A percentile compares a stretch with the other conserved stretches of the same genome.
These are phyloP conservation scores for Talaromyces ruber DNA, from an alignment of 495 filamentous ascomycete species.

Conservation along the genomic window DNA sequence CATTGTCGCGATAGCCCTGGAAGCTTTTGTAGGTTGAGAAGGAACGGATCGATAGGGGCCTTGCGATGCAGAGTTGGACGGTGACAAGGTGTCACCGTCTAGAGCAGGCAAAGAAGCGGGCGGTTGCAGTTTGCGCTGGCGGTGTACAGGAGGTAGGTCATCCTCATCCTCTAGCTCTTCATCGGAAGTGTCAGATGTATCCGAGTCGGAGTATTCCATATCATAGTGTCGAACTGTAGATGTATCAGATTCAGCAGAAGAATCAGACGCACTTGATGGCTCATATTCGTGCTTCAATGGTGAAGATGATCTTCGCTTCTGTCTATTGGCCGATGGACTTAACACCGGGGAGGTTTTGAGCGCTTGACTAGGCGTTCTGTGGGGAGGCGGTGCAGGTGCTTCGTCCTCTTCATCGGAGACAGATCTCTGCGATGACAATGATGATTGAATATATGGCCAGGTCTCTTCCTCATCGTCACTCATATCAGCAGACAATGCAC, in stretches of 20 bases:
- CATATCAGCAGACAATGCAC: conserved; percentile 19
- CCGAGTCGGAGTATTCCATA: conserved; percentile 37
- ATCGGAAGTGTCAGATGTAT: conserved; percentile 34
- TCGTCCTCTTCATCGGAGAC: conserved; percentile 20
- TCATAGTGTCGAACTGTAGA: conserved; percentile 43
- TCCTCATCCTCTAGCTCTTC: conserved; percentile 43
- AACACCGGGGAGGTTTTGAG: conserved; percentile 45
- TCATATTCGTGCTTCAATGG: conserved; percentile 97
- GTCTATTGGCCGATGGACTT: conserved; percentile 25
- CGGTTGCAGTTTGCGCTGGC: conserved; percentile 4
- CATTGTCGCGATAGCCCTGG: conserved; percentile 65
- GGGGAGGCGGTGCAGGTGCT: conserved; percentile 45
- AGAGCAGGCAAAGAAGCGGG: conserved; percentile 34
- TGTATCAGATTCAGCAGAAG: conserved; percentile 42
- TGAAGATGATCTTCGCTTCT: conserved; percentile 73
- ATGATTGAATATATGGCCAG: conserved; percentile 9
- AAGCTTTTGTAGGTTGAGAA: conserved; percentile 42
- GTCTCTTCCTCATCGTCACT: conserved; percentile 30
- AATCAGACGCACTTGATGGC: conserved; percentile 71
- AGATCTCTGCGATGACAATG: conserved; percentile 7
- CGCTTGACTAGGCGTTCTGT: conserved; percentile 38
- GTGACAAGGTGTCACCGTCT: conserved; percentile 48
- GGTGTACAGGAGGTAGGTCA: conserved; percentile 21
- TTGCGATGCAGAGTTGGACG: conserved; percentile 73
- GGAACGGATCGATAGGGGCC: conserved; percentile 51